Evolutionary conservation across 805 yeast species (phyloP), one percentile per base, ranked within the genome.

Genomic region (Sporopachydermia quercuum): DNA sequence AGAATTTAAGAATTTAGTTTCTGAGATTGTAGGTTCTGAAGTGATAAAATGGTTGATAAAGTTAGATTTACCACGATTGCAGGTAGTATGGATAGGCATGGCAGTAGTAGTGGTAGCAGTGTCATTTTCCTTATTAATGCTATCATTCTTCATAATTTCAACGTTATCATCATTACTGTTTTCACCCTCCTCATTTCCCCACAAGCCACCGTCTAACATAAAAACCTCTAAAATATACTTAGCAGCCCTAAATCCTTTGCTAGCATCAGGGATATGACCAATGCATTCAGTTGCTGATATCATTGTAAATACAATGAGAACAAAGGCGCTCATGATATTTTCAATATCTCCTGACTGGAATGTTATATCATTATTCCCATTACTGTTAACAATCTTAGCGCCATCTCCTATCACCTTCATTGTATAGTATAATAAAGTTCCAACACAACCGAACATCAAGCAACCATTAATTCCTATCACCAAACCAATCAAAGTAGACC

Each of bases 371-470:
- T 51, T 46, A n/a, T n/a, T n/a, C n/a, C n/a, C n/a, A n/a, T n/a
- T n/a, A n/a, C n/a, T n/a, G n/a, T n/a, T n/a, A n/a, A n/a, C n/a
- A n/a, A n/a, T n/a, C n/a, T n/a, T n/a, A n/a, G n/a, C n/a, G n/a
- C n/a, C n/a, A n/a, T n/a, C n/a, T 0, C 79, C 73, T 1, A 85
- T 78, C n/a, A 91, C 62, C 37, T 61, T 60, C 64, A 86, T 64
- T 0, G 96, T 96, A 53, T 78, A 86, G 56, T 74, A 87, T 4
- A 85, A 61, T n/a, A 87, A 53, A 1, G 83, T 60, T 2, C 84
- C 78, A 43, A 86, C 85, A 1, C 85, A 75, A 11, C 72, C 54
- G 34, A 74, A 68, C 0, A 72, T 59, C 34, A 80, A 56, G 11
- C 78, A 53, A 37, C 66, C 70, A 3, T 74, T 65, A 1, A 73